Percentiles rank a stretch among this genome's conserved stretches.
phyloP scores from a whole-genome alignment of 2,329 filamentous ascomycete genomes.

The Tolypocladium ovalisporum region DNA sequence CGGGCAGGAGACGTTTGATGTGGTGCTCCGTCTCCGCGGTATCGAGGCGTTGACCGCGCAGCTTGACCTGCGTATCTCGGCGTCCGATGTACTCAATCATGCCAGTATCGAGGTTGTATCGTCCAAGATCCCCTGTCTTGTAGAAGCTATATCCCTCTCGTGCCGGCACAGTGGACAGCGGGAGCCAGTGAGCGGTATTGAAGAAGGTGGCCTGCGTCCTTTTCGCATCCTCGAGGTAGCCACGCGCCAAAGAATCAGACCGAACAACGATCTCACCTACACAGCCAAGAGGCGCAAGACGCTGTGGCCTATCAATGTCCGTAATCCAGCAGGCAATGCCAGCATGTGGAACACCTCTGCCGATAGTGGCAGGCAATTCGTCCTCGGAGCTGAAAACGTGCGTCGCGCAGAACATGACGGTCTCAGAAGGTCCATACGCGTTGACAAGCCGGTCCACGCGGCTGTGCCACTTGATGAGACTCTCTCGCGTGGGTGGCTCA shows the following conservation, averaged over 20 bases:
- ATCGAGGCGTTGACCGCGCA: slow-evolving; percentile 13
- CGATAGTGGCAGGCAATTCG: slow-evolving; percentile 2
- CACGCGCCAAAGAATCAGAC: slow-evolving; percentile 33
- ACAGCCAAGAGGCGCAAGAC: slow-evolving; percentile 9
- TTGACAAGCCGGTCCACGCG: slow-evolving; percentile 1
- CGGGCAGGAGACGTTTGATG: not conserved
- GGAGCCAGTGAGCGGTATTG: slow-evolving; percentile 25
- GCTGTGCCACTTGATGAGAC: slow-evolving; percentile 7
- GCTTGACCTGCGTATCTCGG: slow-evolving; percentile 13
- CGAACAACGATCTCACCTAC: slow-evolving; percentile 11
- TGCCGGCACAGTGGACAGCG: not conserved
- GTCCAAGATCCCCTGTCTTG: slow-evolving; percentile 10
- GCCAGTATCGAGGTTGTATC: slow-evolving; percentile 18
- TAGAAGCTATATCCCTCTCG: slow-evolving; percentile 13
- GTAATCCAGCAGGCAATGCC: not conserved
- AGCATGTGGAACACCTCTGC: not conserved
- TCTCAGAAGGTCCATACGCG: slow-evolving; percentile 9
- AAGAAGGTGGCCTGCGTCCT: slow-evolving; percentile 42
- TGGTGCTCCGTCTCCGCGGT: not conserved
- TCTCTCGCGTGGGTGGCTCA: slow-evolving; percentile 25
- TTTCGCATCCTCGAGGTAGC: slow-evolving; percentile 39
- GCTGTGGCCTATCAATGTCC: not conserved
- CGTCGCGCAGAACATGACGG: slow-evolving; percentile 2
- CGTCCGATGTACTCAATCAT: slow-evolving; percentile 5
- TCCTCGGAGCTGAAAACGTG: not conserved